A percentile compares a stretch with the other conserved stretches of the same genome.
These are phyloP conservation scores for Salmacisia buchloeana DNA, from an alignment of 1,284 basidiomycete species.

Conservation along the genomic window DNA sequence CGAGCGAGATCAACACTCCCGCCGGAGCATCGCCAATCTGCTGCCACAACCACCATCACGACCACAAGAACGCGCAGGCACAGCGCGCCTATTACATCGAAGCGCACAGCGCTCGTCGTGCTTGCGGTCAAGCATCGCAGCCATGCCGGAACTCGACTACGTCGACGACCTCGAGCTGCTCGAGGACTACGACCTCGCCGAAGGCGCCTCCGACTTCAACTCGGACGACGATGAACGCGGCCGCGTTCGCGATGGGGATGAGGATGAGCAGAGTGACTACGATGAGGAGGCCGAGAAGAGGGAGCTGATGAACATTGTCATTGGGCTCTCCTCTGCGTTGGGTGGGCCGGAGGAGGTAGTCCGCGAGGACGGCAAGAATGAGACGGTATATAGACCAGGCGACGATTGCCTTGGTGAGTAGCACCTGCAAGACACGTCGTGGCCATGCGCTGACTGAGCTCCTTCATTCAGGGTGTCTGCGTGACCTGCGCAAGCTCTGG, in stretches of 20 bases:
- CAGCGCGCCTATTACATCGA: no score
- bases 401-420: constrained; percentile 37
- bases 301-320: constrained; percentile 30
- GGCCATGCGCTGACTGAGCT: no score
- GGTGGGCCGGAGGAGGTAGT: constrained; percentile 44
- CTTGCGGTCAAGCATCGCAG: not conserved
- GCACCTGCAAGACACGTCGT: no score
- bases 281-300: constrained; percentile 26
- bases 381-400: constrained; percentile 32
- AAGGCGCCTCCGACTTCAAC: constrained; percentile 14
- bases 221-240: constrained; percentile 16
- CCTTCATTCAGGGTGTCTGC: constrained; percentile 36
- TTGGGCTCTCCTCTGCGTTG: constrained; percentile 42
- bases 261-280: constrained; percentile 10
- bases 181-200: constrained; percentile 18
- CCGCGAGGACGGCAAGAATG: constrained; percentile 15
- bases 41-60: no score
- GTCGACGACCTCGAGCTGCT: constrained; percentile 35
- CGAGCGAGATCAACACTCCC: no score
- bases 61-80: no score
- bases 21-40: no score
- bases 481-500: constrained; percentile 46
- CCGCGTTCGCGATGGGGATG: constrained; percentile 18
- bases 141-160: constrained; percentile 24
- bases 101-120: not conserved